Conservation (phyloP, 192 early-diverging fungal species). For the Backusella macrospora region DNA sequence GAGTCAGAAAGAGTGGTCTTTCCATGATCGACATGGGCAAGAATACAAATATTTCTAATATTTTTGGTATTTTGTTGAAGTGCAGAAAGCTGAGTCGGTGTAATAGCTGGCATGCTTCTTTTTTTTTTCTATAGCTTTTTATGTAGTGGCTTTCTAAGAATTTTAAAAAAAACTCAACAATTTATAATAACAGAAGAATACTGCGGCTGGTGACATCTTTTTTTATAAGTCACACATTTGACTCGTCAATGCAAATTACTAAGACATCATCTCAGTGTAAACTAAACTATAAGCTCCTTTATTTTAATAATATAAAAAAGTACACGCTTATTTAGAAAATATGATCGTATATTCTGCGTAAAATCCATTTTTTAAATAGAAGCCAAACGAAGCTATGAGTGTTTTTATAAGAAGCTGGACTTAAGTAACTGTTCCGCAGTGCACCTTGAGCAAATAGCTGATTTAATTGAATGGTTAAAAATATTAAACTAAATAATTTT, state of each 20-base stretch:
- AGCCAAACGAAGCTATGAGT: too few species aligned
- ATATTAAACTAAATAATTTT: too few species aligned
- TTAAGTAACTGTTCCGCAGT: too few species aligned
- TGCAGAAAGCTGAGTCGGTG: slow-evolving; percentile 61
- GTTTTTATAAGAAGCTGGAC: too few species aligned
- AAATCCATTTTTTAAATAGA: too few species aligned
- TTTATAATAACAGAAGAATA: not conserved
- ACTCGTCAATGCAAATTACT: not conserved
- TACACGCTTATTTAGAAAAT: too few species aligned
- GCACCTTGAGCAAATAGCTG: too few species aligned
- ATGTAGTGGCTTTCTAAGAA: not conserved
- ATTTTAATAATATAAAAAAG: too few species aligned
- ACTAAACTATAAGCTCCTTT: too few species aligned
- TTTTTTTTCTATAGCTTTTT: slow-evolving; percentile 1
- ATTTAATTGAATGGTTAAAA: too few species aligned
- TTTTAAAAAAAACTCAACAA: not conserved
- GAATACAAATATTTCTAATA: slow-evolving; percentile 96
- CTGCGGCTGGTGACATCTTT: not conserved
- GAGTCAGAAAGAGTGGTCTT: slow-evolving; percentile 98
- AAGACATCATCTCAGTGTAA: too few species aligned
- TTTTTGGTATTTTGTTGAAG: slow-evolving; percentile 70
- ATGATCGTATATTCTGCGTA: too few species aligned
- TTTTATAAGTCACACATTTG: not conserved
- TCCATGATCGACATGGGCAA: slow-evolving; percentile 98
- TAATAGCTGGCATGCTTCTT: slow-evolving; percentile 65